phyloP scores from a whole-genome alignment of 2,329 filamentous ascomycete species.

The Parastagonospora avenae region DNA sequence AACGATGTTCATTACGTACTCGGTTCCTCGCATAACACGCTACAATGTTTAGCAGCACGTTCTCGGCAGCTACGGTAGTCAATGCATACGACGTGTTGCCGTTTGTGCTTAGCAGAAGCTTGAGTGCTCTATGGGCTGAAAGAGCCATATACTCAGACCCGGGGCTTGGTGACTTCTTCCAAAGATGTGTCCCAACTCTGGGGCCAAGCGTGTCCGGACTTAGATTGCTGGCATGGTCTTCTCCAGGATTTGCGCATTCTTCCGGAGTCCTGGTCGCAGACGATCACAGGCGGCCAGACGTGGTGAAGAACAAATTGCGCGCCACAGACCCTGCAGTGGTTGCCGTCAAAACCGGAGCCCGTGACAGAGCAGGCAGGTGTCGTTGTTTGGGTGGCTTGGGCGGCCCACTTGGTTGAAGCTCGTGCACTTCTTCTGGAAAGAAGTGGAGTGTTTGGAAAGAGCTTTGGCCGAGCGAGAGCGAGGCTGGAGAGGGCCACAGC shows the following conservation, averaged over 20 bases:
- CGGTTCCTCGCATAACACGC: conserved; percentile 17
- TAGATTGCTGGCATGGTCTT: conserved; percentile 9
- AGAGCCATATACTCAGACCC: background rate
- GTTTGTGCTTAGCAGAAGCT: conserved; percentile 7
- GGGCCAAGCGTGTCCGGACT: background rate
- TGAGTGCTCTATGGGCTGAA: background rate
- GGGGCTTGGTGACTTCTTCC: conserved; percentile 9
- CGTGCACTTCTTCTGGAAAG: conserved; percentile 29
- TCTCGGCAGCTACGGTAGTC: background rate
- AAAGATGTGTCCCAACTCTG: background rate
- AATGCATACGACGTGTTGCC: conserved; percentile 10
- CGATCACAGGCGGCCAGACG: conserved; percentile 6
- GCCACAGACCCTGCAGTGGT: conserved; percentile 29
- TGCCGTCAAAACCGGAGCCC: conserved; percentile 6
- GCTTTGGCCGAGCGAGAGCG: conserved; percentile 12
- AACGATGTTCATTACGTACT: conserved; percentile 28
- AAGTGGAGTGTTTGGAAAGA: conserved; percentile 5
- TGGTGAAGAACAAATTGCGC: conserved; percentile 3
- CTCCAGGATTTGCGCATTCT: conserved; percentile 17
- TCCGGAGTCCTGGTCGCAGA: conserved; percentile 9
- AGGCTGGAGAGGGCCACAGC: conserved; percentile 1
- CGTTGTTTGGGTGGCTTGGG: conserved; percentile 1
- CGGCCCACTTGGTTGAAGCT: conserved; percentile 16
- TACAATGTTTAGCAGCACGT: conserved; percentile 11
- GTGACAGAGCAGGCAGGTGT: conserved; percentile 12